These are phyloP conservation scores for Pseudofabraea citricarpa DNA, from an alignment of 2,329 filamentous ascomycete genomes.

Conservation along the genomic window DNA sequence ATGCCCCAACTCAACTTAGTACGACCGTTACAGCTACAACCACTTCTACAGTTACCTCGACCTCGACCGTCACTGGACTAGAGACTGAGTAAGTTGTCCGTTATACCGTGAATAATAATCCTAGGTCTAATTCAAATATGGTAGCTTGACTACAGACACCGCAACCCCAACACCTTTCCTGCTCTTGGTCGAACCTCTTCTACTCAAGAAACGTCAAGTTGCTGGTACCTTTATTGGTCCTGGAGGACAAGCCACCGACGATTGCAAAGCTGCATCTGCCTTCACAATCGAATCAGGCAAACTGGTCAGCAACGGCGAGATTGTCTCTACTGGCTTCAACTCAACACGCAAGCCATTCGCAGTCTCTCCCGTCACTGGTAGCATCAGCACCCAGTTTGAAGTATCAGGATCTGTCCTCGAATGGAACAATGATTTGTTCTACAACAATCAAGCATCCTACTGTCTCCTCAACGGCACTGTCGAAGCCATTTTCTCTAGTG, in stretches of 20 bases:
- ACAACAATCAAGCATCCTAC: not conserved
- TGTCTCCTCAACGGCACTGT: not conserved
- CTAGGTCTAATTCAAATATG: not conserved
- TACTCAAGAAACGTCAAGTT: not conserved
- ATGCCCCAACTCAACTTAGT: not conserved
- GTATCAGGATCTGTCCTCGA: not conserved
- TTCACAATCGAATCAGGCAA: not conserved
- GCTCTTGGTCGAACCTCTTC: not conserved
- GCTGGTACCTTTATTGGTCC: not conserved
- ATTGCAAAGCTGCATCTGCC: not conserved
- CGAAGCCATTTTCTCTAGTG: not conserved
- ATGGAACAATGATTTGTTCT: not conserved
- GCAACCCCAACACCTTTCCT: not conserved
- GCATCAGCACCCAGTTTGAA: not conserved
- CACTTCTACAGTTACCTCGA: not conserved
- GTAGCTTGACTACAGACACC: not conserved
- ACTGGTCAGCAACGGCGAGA: not conserved
- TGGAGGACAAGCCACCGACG: not conserved
- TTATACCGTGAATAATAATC: not conserved
- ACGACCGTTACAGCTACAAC: not conserved
- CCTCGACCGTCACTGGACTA: not conserved
- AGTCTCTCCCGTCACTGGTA: not conserved
- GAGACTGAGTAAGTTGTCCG: not conserved
- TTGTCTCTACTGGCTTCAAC: not conserved
- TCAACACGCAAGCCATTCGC: not conserved